phyloP scores from a whole-genome alignment of 2,329 filamentous ascomycete species.

The Colletotrichum zoysiae region DNA sequence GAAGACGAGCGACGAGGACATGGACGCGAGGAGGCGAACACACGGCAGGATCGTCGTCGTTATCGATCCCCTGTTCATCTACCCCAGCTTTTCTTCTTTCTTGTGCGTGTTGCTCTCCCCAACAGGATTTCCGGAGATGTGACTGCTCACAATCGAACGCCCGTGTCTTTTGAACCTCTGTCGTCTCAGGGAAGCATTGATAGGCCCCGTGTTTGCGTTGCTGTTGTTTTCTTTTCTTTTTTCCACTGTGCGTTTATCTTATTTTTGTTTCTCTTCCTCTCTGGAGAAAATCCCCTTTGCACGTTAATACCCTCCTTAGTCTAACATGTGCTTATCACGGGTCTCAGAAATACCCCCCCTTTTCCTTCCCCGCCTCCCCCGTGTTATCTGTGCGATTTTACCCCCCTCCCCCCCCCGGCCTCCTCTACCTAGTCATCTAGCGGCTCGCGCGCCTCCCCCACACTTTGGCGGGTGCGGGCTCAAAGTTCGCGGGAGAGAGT shows the following conservation, averaged over 20 bases:
- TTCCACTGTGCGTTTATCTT: background rate
- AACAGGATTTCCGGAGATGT: conserved; percentile 22
- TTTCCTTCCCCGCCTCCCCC: background rate
- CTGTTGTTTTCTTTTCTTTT: background rate
- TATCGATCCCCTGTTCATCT: background rate
- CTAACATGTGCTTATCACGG: conserved; percentile 32
- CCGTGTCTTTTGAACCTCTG: conserved; percentile 19
- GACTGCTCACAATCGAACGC: conserved; percentile 38
- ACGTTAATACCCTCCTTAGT: background rate
- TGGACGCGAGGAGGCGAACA: background rate
- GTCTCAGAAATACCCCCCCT: background rate
- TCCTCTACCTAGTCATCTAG: background rate
- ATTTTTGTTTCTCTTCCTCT: background rate
- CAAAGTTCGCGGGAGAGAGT: background rate
- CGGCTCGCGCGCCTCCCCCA: conserved; percentile 25
- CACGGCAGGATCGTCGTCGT: background rate
- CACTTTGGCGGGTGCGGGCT: conserved; percentile 13
- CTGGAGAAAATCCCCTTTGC: background rate
- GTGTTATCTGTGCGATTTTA: background rate
- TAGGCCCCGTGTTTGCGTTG: background rate
- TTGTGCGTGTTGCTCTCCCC: background rate
- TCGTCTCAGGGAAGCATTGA: conserved; percentile 23
- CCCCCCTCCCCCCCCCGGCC: background rate
- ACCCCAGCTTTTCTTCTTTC: conserved; percentile 16
- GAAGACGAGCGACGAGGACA: background rate